Base-by-base conservation (phyloP, 2,329 filamentous ascomycete species). In the Aspergillus piperis region DNA sequence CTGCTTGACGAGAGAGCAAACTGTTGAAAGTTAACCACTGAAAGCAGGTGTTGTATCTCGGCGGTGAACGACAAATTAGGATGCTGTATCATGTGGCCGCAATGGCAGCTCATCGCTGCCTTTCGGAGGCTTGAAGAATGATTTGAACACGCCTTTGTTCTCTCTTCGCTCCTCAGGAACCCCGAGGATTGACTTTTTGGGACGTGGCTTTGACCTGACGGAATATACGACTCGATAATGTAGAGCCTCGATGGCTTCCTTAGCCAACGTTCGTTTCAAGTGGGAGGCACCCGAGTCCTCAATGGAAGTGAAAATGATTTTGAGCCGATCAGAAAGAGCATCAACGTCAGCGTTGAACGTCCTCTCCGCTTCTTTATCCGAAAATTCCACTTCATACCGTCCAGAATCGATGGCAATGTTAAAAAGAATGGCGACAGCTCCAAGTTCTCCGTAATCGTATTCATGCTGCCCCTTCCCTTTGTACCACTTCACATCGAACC, bases 371-470 rank as follows among this genome's bases (percentile, higher is more conserved):
- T 69, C 70, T 51, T 64, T 64, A 51, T 78, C 73, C 47, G 66
- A 52, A 49, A 73, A 73, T 6, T 61, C 72, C 6, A 69, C 57
- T 58, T 65, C 73, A 57, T 63, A 74, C 66, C 75, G 74, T 2
- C 84, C 90, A 60, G 88, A 85, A 61, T 91, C 90, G 54, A 97
- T 81, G 15, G 86, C 88, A 41, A 91, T 84, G 70, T 95, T 89
- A 5, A 97, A 83, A 19, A 96, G 83, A 3, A 83, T 77, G 3
- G 90, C 80, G 15, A 87, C 81, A 2, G 90, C 87, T 36, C 83
- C 81, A 1, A 97, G 83, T 57, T 88, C 82, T 15, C 81, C 79
- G 74, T 90, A 96, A 74, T 96, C 78, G 15, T 75, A 75, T 17
- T 74, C 67, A 3, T 57, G 50, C 8, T 58, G 32, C 15, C 42